Evolutionary conservation across 345 rosid species (phyloP).

Genomic region (Carallia pectinifolia): DNA sequence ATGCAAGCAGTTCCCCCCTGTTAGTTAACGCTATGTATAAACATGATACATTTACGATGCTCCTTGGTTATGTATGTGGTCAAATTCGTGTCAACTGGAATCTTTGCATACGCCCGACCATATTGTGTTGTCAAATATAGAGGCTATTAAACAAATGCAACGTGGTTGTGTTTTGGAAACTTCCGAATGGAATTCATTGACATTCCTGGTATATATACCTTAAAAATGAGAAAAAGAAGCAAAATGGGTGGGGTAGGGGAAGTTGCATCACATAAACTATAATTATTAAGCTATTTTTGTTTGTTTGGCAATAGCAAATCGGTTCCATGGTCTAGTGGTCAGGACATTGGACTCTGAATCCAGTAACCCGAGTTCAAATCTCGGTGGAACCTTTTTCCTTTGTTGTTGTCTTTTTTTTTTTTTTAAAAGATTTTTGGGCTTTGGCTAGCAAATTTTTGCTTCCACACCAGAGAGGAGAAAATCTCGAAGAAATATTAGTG

Average conservation of each 20-base stretch:
- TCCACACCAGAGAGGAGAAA: background rate
- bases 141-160: too few species aligned
- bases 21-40: background rate
- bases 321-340: slow-evolving; percentile 33
- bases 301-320: too few species aligned
- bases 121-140: too few species aligned
- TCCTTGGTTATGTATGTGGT: background rate
- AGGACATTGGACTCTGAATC: slow-evolving; percentile 35
- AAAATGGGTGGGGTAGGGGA: too few species aligned
- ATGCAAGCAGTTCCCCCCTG: background rate
- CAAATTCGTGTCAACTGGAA: background rate
- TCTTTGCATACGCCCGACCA: background rate
- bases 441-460: background rate
- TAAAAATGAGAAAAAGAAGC: too few species aligned
- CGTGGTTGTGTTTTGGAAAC: too few species aligned
- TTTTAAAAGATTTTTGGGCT: too few species aligned
- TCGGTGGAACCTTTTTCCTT: slow-evolving; percentile 14
- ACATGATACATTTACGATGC: background rate
- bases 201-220: too few species aligned
- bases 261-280: too few species aligned
- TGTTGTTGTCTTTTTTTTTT: too few species aligned
- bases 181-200: too few species aligned
- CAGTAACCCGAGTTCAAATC: slow-evolving; percentile 30
- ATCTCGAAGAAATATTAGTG: background rate
- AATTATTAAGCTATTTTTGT: too few species aligned